These are phyloP conservation scores for Penicillium lagena DNA, from an alignment of 495 filamentous ascomycete genomes.

Conservation along the genomic window DNA sequence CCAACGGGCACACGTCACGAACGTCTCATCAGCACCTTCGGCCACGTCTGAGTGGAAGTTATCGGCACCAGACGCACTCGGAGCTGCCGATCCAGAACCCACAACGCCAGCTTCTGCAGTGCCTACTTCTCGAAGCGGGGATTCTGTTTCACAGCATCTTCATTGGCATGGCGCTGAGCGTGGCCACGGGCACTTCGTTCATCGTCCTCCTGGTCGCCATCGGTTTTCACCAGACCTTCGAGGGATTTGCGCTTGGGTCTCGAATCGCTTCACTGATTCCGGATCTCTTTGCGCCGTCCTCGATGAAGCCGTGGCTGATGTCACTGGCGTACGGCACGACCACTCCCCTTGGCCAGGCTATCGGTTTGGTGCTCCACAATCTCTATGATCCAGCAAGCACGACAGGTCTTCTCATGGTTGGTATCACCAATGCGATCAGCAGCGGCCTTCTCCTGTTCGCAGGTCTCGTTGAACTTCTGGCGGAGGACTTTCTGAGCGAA, in stretches of 20 bases:
- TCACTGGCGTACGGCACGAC: slow-evolving; percentile 85
- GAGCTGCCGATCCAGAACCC: slow-evolving; percentile 30
- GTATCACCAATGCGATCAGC: slow-evolving; percentile 87
- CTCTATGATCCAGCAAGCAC: slow-evolving; percentile 80
- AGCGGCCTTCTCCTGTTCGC: slow-evolving; percentile 85
- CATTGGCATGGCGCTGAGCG: slow-evolving; percentile 85
- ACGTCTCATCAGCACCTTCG: slow-evolving; percentile 5
- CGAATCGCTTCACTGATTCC: slow-evolving; percentile 62
- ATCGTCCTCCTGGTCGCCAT: slow-evolving; percentile 77
- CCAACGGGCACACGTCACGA: slow-evolving; percentile 8
- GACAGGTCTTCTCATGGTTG: slow-evolving; percentile 82
- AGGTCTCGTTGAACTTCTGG: slow-evolving; percentile 82
- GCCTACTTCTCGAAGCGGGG: slow-evolving; percentile 73
- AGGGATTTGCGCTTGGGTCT: slow-evolving; percentile 70
- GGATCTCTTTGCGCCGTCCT: slow-evolving; percentile 40
- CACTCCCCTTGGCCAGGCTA: slow-evolving; percentile 84
- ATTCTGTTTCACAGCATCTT: slow-evolving; percentile 86
- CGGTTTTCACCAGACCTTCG: slow-evolving; percentile 78
- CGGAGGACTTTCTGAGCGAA: slow-evolving; percentile 89
- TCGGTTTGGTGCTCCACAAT: slow-evolving; percentile 74
- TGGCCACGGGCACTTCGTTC: slow-evolving; percentile 71
- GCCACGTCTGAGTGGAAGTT: slow-evolving; percentile 7
- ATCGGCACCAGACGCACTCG: slow-evolving; percentile 10
- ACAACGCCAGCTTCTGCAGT: slow-evolving; percentile 65
- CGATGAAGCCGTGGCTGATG: slow-evolving; percentile 85